Evolutionary conservation across 768 basidiomycete genomes (phyloP), one percentile per base, ranked within the genome.

Genomic region (Psilocybe subaeruginosa): DNA sequence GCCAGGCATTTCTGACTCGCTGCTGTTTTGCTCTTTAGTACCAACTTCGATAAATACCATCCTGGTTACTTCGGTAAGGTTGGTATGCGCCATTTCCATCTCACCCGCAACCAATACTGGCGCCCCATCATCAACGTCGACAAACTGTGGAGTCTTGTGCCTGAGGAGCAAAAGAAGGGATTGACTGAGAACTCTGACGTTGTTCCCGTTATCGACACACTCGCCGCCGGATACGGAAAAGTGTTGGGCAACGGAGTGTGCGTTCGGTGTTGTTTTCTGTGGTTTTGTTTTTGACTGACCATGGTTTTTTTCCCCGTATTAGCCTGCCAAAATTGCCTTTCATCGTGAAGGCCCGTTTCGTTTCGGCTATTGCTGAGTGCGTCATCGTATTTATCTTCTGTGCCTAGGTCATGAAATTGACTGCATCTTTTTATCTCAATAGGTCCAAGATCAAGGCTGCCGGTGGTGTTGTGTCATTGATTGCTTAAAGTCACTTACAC

Each of bases 31-130:
- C n/a, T 49, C 11, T 59, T 45, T 58, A 93, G 95, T 63, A 96
- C 91, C 74, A 97, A 98, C 84, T 93, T 97, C 74, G 95, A 97
- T 80, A 97, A 97, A 82, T 98, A 95, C 91, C 96, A 98, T 82
- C 95, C 95, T 77, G 96, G 96, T 92, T 98, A 98, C 94, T 99
- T 97, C 78, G 96, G 96, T 85, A 98, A 98, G 82, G 94, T 97
- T 76, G 97, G 97, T 93, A 99, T 99, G 97, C 89, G 97, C 75
- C 90, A 90, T 79, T 99, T 91, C 92, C 97, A 99, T 77, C 79
- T 95, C 65, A 95, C 92, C 58, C 90, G 89, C 78, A 97, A 97
- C 78, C 78, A 84, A 68, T 83, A 88, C 79, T 97, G 94, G 95
- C 87, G 91, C 65, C 95, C 97, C 17, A 91, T 90, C 75, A 93